Percentiles rank a stretch among this genome's conserved stretches.
These are phyloP conservation scores for Hypoxylon sp. DNA, from an alignment of 2,329 filamentous ascomycete species.

Conservation along the genomic window DNA sequence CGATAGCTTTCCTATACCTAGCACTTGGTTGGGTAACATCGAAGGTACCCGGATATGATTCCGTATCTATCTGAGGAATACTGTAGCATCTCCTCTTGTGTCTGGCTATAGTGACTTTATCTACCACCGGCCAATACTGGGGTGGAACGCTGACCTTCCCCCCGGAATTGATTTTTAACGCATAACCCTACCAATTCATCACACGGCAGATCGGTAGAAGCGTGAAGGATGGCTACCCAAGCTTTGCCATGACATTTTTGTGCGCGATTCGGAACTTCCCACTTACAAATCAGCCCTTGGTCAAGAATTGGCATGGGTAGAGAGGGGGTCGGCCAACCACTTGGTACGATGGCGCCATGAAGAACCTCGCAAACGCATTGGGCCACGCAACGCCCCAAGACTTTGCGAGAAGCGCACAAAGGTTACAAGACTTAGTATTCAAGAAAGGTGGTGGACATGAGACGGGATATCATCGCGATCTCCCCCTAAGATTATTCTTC, in stretches of 20 bases:
- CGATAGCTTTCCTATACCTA: slow-evolving; percentile 25
- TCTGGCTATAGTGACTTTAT: slow-evolving; percentile 37
- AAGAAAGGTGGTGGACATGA: slow-evolving; percentile 26
- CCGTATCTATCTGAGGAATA: slow-evolving; percentile 38
- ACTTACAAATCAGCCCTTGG: slow-evolving; percentile 31
- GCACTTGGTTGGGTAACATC: slow-evolving; percentile 40
- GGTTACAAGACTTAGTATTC: slow-evolving; percentile 24
- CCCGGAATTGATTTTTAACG: slow-evolving; percentile 37
- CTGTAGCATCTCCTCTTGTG: slow-evolving; percentile 22
- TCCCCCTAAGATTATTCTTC: slow-evolving; percentile 13
- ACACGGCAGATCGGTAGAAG: slow-evolving; percentile 45
- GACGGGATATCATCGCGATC: slow-evolving; percentile 18
- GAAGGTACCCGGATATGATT: slow-evolving; percentile 35
- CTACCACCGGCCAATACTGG: slow-evolving; percentile 25
- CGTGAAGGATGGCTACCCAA: slow-evolving; percentile 31
- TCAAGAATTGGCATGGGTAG: slow-evolving; percentile 22
- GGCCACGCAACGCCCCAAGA: slow-evolving; percentile 25
- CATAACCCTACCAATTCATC: slow-evolving; percentile 40
- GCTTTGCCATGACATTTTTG: slow-evolving; percentile 24
- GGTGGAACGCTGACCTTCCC: slow-evolving; percentile 30
- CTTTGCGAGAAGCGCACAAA: slow-evolving; percentile 24
- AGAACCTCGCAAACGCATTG: slow-evolving; percentile 23
- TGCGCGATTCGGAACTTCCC: slow-evolving; percentile 35
- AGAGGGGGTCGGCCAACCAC: slow-evolving; percentile 17
- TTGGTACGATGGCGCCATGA: slow-evolving; percentile 30